Evolutionary conservation across 2,329 filamentous ascomycete species (phyloP).

Genomic region (Claviceps maximensis): DNA sequence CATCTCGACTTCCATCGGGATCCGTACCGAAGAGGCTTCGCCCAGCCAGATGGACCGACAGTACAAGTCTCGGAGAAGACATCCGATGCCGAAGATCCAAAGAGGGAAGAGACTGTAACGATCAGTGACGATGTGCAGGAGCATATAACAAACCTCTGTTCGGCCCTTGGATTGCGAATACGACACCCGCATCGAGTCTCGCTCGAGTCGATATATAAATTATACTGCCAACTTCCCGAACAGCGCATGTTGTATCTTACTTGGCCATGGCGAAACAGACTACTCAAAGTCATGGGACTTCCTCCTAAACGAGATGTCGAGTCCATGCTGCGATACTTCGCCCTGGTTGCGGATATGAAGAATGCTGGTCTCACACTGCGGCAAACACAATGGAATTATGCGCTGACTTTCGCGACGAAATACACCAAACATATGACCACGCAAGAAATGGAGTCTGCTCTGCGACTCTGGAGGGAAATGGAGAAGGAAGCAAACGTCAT

Average conservation of each 20-base stretch:
- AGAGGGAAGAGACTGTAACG: slow-evolving; percentile 24
- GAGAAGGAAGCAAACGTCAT: slow-evolving; percentile 54
- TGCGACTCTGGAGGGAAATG: slow-evolving; percentile 83
- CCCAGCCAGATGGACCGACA: slow-evolving; percentile 33
- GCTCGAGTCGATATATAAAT: slow-evolving; percentile 32
- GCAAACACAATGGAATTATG: slow-evolving; percentile 66
- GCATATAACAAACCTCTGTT: slow-evolving; percentile 26
- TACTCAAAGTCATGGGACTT: slow-evolving; percentile 57
- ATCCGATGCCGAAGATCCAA: slow-evolving; percentile 35
- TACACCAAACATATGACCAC: slow-evolving; percentile 49
- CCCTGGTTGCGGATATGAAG: slow-evolving; percentile 72
- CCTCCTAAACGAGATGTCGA: slow-evolving; percentile 41
- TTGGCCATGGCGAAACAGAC: slow-evolving; percentile 40
- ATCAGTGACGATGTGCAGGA: slow-evolving; percentile 22
- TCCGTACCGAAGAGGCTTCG: slow-evolving; percentile 41
- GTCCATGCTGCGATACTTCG: slow-evolving; percentile 71
- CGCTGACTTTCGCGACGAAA: slow-evolving; percentile 64
- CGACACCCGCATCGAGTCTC: slow-evolving; percentile 27
- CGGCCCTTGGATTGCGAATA: slow-evolving; percentile 27
- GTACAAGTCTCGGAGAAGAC: slow-evolving; percentile 35
- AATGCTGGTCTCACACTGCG: slow-evolving; percentile 56
- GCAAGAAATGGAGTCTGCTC: slow-evolving; percentile 44
- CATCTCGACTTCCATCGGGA: slow-evolving; percentile 38
- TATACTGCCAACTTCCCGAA: slow-evolving; percentile 37
- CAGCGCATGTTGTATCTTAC: slow-evolving; percentile 38